phyloP scores from a whole-genome alignment of 768 basidiomycete species.

The Amanita pseudoporphyria region DNA sequence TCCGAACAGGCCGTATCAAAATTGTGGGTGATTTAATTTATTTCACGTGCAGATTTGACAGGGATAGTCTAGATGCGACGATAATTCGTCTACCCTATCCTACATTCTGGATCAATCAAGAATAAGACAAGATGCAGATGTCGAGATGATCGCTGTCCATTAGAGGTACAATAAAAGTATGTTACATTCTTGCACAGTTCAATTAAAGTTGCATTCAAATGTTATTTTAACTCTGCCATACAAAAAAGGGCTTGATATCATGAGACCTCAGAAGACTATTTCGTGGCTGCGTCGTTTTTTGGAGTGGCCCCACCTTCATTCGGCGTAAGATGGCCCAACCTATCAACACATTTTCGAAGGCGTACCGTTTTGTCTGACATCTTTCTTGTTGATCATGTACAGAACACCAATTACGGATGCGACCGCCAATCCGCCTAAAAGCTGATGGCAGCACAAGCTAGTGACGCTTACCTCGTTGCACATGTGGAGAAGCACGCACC shows the following conservation, averaged over 20 bases:
- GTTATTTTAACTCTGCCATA: too few relatives aligned
- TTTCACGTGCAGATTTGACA: background rate
- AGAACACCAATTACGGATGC: slow-evolving; percentile 1
- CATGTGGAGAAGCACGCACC: too few relatives aligned
- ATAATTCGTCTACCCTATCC: slow-evolving; percentile 69
- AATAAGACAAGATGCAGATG: slow-evolving; percentile 26
- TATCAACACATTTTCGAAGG: background rate
- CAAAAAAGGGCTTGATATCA: too few relatives aligned
- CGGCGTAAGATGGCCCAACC: background rate
- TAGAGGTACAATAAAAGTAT: background rate
- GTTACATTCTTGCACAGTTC: background rate
- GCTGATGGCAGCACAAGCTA: background rate
- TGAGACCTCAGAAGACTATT: background rate
- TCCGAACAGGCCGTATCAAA: slow-evolving; percentile 71
- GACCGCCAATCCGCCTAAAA: background rate
- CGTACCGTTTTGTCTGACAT: too few relatives aligned
- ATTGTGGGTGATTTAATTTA: slow-evolving; percentile 45
- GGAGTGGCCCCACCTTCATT: background rate
- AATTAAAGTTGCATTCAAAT: background rate
- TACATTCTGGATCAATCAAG: slow-evolving; percentile 73
- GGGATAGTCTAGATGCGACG: slow-evolving; percentile 70
- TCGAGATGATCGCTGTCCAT: slow-evolving; percentile 21
- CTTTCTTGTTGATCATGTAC: too few relatives aligned
- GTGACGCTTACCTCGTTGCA: too few relatives aligned
- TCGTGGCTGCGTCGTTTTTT: background rate